These are phyloP conservation scores for Colletotrichum destructivum DNA, from an alignment of 2,329 filamentous ascomycete species.

Conservation along the genomic window DNA sequence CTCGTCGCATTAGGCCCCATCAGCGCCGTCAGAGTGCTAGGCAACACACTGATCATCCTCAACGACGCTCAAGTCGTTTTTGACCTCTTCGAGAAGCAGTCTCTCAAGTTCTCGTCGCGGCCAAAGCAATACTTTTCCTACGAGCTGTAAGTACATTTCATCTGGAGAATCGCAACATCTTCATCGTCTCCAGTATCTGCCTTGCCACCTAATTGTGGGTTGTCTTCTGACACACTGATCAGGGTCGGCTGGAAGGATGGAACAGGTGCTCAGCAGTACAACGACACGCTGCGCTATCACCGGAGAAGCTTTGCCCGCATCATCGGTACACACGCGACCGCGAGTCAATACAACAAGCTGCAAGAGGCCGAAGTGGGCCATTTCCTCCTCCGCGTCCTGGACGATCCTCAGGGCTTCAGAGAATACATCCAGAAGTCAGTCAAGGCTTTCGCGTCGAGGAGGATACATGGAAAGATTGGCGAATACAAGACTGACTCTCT, in stretches of 20 bases:
- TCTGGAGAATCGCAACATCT: not conserved
- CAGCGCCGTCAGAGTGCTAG: not conserved
- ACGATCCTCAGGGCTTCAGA: not conserved
- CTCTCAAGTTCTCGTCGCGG: not conserved
- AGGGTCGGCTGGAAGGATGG: not conserved
- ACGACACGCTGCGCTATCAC: not conserved
- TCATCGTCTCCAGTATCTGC: too few relatives aligned
- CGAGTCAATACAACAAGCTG: not conserved
- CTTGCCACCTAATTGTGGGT: too few relatives aligned
- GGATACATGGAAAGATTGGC: too few relatives aligned
- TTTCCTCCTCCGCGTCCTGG: not conserved
- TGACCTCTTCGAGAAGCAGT: not conserved
- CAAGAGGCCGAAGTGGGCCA: constrained; percentile 4
- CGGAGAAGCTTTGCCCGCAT: constrained; percentile 1
- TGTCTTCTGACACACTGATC: not conserved
- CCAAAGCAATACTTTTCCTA: not conserved
- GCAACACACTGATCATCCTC: not conserved
- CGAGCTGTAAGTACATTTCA: not conserved
- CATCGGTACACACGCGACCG: not conserved
- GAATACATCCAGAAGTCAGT: not conserved
- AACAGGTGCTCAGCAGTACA: not conserved
- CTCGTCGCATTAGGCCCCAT: not conserved
- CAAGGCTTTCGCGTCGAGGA: not conserved
- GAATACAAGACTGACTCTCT: not conserved
- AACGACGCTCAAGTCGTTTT: not conserved